A percentile compares a stretch with the other conserved stretches of the same genome.
Evolutionary conservation across 2,329 filamentous ascomycete genomes (phyloP).

Genomic region (Orbilia blumenaviensis): DNA sequence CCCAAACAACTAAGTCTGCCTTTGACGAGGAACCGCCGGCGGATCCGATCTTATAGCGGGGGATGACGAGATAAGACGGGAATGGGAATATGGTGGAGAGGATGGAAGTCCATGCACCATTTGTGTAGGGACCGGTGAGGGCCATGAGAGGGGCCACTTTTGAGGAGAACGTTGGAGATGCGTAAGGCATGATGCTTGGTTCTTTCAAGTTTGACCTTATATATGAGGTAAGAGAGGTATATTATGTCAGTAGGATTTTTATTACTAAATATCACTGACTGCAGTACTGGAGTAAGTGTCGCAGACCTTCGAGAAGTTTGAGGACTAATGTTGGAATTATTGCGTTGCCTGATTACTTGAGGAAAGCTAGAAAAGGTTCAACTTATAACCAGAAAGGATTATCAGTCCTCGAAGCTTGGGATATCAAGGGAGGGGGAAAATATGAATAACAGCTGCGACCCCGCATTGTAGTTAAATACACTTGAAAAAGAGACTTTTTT

Average conservation of each 20-base stretch:
- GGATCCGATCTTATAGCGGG: conserved; percentile 32
- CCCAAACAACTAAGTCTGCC: conserved; percentile 49
- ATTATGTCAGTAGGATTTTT: neutral
- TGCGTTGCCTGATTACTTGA: conserved; percentile 26
- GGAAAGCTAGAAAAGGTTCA: too few species aligned
- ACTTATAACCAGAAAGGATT: too few species aligned
- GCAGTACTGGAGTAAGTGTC: too few species aligned
- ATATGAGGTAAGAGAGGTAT: neutral
- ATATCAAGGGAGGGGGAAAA: neutral
- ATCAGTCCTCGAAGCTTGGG: neutral
- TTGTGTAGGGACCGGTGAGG: conserved; percentile 37
- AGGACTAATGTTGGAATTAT: conserved; percentile 36
- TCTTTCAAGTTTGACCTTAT: neutral
- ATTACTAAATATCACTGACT: too few species aligned
- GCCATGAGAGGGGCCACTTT: conserved; percentile 48
- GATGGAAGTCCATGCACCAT: conserved; percentile 52
- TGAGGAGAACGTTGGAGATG: conserved; percentile 11
- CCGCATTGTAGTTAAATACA: conserved; percentile 1
- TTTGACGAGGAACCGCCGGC: conserved; percentile 10
- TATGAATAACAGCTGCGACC: neutral
- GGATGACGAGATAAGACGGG: conserved; percentile 47
- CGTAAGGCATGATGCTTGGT: conserved; percentile 15
- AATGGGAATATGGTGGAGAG: conserved; percentile 39
- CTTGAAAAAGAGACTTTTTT: neutral
- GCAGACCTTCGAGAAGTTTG: too few species aligned